phyloP scores from a whole-genome alignment of 139 green algal species.

The Chlamydomonas asymmetrica region DNA sequence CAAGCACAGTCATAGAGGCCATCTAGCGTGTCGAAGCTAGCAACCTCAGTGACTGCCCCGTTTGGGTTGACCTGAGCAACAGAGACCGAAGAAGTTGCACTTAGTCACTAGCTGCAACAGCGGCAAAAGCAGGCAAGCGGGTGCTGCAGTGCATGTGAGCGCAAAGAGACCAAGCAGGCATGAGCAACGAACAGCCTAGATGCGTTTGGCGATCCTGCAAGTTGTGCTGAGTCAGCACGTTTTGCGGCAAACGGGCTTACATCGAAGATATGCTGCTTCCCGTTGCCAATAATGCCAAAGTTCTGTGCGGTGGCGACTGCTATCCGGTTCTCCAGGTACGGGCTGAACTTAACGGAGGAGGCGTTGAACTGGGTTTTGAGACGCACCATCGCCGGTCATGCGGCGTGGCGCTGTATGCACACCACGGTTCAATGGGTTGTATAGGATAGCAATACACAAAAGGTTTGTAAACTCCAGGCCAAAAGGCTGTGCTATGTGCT shows the following conservation, averaged over 20 bases:
- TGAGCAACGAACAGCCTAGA: too few relatives aligned
- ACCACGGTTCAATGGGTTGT: too few relatives aligned
- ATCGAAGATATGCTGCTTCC: constrained; percentile 88
- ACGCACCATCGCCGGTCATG: constrained; percentile 49
- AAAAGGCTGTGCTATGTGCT: too few relatives aligned
- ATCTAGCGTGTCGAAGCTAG: constrained; percentile 93
- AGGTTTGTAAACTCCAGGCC: too few relatives aligned
- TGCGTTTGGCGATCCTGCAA: not conserved
- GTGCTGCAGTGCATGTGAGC: not conserved
- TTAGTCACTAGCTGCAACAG: not conserved
- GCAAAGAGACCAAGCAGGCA: not conserved
- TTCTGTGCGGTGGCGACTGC: constrained; percentile 95
- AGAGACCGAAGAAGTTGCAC: not conserved
- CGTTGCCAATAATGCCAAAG: constrained; percentile 98
- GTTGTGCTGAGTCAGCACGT: too few relatives aligned
- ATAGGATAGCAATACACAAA: too few relatives aligned
- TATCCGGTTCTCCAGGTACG: constrained; percentile 82
- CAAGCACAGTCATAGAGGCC: constrained; percentile 95
- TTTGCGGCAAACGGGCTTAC: too few relatives aligned
- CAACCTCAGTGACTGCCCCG: constrained; percentile 69
- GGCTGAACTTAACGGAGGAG: constrained; percentile 88
- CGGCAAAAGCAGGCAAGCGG: not conserved
- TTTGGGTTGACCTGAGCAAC: constrained; percentile 64
- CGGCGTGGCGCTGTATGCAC: too few relatives aligned
- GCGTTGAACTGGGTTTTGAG: constrained; percentile 80